Evolutionary conservation across 2,329 filamentous ascomycete genomes (phyloP), one percentile per base, ranked within the genome.

Genomic region (Alternaria tenuissima): DNA sequence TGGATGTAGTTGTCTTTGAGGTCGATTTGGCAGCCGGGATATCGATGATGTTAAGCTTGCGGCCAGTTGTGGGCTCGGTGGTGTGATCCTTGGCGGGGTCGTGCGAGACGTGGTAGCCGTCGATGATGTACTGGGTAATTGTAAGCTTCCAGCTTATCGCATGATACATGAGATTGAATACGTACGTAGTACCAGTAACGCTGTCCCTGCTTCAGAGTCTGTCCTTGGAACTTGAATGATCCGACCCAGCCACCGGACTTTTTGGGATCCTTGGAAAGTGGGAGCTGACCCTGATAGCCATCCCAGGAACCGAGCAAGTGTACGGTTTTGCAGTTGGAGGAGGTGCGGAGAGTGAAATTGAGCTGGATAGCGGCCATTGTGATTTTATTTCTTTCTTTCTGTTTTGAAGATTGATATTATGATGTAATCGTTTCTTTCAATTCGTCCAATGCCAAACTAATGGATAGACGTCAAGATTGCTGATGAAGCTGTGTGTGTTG

Each of bases 291-390:
- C 72, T 88, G 86, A 87, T 99, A 99, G 86, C 92, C 92, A 86
- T 99, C 95, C 94, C 94, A 99, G 71, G 94, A 98, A 76, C 94
- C 94, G 82, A 98, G 91, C 71, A 99, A 87, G 80, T 98, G 94
- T 79, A 97, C 94, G 77, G 94, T 94, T 89, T 97, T 97, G 87
- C 96, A 93, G 83, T 93, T 93, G 79, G 92, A 89, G 78, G 94
- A 97, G 80, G 96, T 96, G 85, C 94, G 93, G 81, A 98, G 92
- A 81, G 91, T 90, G 85, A 98, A 98, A 79, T 93, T 94, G 72
- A 97, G 90, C 84, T 97, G 94, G 82, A 95, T 89, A 80, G 93
- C 86, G 82, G 94, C 90, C 93, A 96, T 96, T 84, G 66, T 74
- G 72, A 61, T 59, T 55, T 68, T 62, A 28, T 67, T 59, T 61